phyloP scores from a whole-genome alignment of 768 basidiomycete genomes.

The Pleurotus tuoliensis region DNA sequence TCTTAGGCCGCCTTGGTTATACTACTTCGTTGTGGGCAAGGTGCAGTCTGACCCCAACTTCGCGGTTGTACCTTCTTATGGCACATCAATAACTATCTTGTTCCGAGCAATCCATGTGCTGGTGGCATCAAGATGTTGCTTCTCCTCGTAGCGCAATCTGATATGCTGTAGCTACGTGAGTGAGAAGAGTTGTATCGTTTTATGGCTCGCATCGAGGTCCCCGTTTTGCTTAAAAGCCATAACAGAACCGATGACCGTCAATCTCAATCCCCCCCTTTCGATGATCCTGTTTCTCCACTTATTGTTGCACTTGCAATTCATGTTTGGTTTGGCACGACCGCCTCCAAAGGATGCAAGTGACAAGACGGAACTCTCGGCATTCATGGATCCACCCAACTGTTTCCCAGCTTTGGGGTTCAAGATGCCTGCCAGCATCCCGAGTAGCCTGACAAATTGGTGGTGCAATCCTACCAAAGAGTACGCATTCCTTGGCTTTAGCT shows the following conservation, averaged over 20 bases:
- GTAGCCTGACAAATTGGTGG: constrained; percentile 40
- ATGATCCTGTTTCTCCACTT: too few relatives aligned
- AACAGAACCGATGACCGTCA: not conserved
- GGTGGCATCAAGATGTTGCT: not conserved
- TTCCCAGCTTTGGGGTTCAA: constrained; percentile 35
- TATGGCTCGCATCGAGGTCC: not conserved
- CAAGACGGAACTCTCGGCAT: not conserved
- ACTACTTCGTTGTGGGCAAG: not conserved
- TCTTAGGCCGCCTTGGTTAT: not conserved
- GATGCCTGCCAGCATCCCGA: constrained; percentile 40
- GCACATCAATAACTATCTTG: not conserved
- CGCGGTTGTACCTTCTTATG: not conserved
- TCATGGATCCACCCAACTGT: constrained; percentile 11
- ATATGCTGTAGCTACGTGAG: too few relatives aligned
- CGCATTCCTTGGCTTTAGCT: constrained; percentile 64
- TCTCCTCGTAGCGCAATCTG: too few relatives aligned
- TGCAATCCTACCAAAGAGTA: constrained; percentile 51
- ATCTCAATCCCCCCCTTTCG: too few relatives aligned
- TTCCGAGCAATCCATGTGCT: not conserved
- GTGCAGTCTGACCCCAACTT: not conserved
- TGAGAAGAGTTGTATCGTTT: not conserved
- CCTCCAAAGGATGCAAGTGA: not conserved
- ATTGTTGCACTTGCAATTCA: too few relatives aligned
- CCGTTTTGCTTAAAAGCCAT: not conserved
- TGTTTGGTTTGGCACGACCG: too few relatives aligned